These are phyloP conservation scores for Coniochaeta pulveracea DNA, from an alignment of 2,329 filamentous ascomycete species.

Conservation along the genomic window DNA sequence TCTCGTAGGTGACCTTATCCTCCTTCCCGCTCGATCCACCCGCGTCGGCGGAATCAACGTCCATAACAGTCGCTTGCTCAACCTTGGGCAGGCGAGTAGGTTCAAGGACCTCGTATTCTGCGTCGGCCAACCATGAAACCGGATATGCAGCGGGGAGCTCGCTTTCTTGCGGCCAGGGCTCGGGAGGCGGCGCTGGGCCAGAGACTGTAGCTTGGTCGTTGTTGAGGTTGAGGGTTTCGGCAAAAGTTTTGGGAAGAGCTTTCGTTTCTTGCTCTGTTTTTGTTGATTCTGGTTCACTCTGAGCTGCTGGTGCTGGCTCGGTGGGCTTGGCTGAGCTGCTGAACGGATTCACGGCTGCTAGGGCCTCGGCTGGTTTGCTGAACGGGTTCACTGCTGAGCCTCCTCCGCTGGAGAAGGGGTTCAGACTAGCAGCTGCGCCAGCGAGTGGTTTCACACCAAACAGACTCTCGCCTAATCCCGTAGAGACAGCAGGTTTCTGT, in stretches of 20 bases:
- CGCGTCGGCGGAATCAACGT: conserved; percentile 24
- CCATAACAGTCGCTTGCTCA: conserved; percentile 34
- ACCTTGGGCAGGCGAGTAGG: conserved; percentile 36
- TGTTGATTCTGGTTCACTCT: not conserved
- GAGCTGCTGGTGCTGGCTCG: not conserved
- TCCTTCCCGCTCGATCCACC: conserved; percentile 32
- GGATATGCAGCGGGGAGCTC: conserved; percentile 63
- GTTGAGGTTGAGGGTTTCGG: conserved; percentile 68
- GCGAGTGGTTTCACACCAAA: conserved; percentile 51
- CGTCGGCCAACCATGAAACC: conserved; percentile 68
- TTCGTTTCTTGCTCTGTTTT: conserved; percentile 4
- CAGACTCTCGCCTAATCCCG: conserved; percentile 51
- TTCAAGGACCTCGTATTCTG: conserved; percentile 83
- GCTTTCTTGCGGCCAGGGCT: conserved; percentile 65
- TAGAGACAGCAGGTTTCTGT: conserved; percentile 18
- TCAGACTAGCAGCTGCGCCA: conserved; percentile 26
- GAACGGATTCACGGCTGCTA: conserved; percentile 46
- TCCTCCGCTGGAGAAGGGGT: conserved; percentile 51
- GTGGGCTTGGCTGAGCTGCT: conserved; percentile 20
- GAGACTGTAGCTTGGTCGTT: conserved; percentile 25
- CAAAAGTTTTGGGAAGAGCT: conserved; percentile 50
- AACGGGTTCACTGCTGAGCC: conserved; percentile 17
- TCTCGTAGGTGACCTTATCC: conserved; percentile 64
- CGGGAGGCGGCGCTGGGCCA: conserved; percentile 29
- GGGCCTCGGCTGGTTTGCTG: not conserved